These are phyloP conservation scores for Bryum argenteum DNA, from an alignment of 225 moss, liverwort and hornwort genomes.

Conservation along the genomic window DNA sequence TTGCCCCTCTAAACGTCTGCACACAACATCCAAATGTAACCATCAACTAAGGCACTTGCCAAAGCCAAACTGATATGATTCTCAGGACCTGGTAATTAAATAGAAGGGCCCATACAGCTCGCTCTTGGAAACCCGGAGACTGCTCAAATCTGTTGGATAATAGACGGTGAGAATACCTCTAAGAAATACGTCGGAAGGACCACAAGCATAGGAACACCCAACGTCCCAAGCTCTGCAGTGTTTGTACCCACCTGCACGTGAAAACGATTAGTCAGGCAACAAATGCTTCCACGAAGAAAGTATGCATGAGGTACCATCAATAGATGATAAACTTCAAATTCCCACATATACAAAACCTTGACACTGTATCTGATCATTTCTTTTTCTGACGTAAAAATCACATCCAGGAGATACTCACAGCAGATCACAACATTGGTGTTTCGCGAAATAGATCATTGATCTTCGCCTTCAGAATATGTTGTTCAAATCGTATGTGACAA, in stretches of 20 bases:
- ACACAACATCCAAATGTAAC: conserved; percentile 21
- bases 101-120: no score
- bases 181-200: conserved; percentile 80
- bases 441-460: background rate
- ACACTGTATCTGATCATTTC: background rate
- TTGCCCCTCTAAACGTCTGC: conserved; percentile 77
- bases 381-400: background rate
- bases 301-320: background rate
- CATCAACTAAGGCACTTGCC: background rate
- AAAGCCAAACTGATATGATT: background rate
- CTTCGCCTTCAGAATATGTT: no score
- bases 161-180: conserved; percentile 48
- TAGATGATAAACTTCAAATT: conserved; percentile 9
- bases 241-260: conserved; percentile 78
- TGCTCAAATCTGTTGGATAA: conserved; percentile 1
- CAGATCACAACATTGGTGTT: conserved; percentile 9
- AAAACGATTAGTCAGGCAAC: background rate
- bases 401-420: background rate
- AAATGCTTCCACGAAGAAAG: background rate
- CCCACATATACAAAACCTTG: background rate
- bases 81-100: background rate
- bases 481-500: no score
- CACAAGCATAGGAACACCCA: conserved; percentile 90
- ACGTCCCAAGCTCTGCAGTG: conserved; percentile 82
- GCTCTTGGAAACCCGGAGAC: conserved; percentile 1